phyloP scores from a whole-genome alignment of 257 asterid species.

The Apocynum venetum region DNA sequence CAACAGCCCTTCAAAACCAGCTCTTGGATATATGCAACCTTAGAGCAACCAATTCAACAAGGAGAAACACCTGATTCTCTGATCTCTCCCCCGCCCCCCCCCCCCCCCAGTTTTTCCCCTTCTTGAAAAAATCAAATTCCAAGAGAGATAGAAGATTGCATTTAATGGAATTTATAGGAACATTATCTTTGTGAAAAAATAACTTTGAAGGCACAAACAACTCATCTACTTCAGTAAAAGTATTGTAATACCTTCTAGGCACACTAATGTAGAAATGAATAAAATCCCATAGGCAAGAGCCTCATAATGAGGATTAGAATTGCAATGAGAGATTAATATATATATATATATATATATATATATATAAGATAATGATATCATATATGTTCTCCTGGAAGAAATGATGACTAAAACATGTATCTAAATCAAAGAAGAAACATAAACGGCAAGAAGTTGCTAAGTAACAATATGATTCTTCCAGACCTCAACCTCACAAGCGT shows the following conservation, averaged over 20 bases:
- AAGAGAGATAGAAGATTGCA: neutral
- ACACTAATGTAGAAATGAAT: neutral
- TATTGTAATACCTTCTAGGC: neutral
- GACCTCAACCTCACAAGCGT: neutral
- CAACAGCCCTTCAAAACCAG: neutral
- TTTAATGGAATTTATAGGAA: neutral
- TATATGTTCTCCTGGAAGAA: neutral
- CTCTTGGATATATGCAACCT: neutral
- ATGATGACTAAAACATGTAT: neutral
- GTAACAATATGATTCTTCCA: neutral
- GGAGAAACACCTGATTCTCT: neutral
- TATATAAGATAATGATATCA: neutral
- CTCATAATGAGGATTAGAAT: neutral
- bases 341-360: no score
- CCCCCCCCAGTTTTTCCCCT: neutral
- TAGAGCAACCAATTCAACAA: neutral
- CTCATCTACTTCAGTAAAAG: neutral
- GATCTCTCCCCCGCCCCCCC: fast-evolving
- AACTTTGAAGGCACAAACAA: neutral
- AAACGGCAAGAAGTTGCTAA: neutral
- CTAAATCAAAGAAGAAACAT: neutral
- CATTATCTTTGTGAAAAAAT: neutral
- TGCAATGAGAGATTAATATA: neutral
- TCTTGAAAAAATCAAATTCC: neutral
- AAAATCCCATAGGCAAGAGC: neutral